Evolutionary conservation across 805 yeast genomes (phyloP), one percentile per base, ranked within the genome.

Genomic region (Candida xiaguanensis): DNA sequence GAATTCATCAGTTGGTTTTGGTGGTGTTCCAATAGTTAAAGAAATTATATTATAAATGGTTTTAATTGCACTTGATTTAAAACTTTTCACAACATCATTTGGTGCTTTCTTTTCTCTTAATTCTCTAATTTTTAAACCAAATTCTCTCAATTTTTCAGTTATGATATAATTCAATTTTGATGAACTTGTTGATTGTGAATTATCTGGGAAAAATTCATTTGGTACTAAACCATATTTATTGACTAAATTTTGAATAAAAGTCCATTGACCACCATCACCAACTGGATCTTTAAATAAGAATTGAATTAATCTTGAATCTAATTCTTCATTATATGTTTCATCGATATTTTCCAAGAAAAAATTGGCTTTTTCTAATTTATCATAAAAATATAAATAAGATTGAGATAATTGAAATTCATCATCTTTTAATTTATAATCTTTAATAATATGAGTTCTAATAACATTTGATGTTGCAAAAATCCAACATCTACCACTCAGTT

Each of bases 231-330:
- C 95, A 51, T 87, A 88, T 61, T 87, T 88, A 46, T 79, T 78
- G 36, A 86, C 75, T 41, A 88, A 58, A 60, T 86, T 85, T 35
- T 81, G 70, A 56, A 85, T 77, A 93, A 87, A 83, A 47, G 84
- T 81, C 72, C 84, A 86, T 61, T 87, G 95, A 38, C 96, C 95
- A 50, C 96, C 95, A 55, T 88, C 95, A 42, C 74, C 58, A 32
- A 80, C 78, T 17, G 95, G 95, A 39, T 77, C 81, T 4, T 65
- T 50, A 39, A 86, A 65, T 34, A 87, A 61, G 48, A 74, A 76
- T 60, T 81, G 85, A 36, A 87, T 77, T 41, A 85, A 62, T 47
- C 95, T 73, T 1, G 89, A 80, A 46, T 79, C 89, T 38, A 82
- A 74, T 31, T 72, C 80, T 56, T 81, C 80, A 26, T 76, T 68